Conservation (phyloP, 2,329 filamentous ascomycete species). For the Ophiocordyceps robertsii region DNA sequence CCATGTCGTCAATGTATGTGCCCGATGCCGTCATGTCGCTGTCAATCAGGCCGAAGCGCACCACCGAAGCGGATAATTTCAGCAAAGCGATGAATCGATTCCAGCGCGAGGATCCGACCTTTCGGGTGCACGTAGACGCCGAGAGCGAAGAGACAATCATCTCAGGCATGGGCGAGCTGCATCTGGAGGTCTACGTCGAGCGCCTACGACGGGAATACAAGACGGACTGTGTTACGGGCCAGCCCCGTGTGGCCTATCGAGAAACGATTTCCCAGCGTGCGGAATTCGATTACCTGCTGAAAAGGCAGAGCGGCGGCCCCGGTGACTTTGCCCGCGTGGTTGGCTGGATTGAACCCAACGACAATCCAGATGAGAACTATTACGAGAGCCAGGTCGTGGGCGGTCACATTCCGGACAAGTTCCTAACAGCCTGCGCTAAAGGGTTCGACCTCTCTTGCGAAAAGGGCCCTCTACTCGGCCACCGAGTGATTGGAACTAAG, state of each 20-base stretch:
- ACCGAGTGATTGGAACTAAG: slow-evolving; percentile 75
- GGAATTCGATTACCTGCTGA: slow-evolving; percentile 84
- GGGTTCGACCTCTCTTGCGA: slow-evolving; percentile 75
- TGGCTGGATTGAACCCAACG: slow-evolving; percentile 81
- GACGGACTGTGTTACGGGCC: slow-evolving; percentile 88
- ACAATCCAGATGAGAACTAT: slow-evolving; percentile 56
- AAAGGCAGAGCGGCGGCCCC: slow-evolving; percentile 89
- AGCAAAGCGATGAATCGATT: slow-evolving; percentile 98
- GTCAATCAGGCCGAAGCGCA: slow-evolving; percentile 91
- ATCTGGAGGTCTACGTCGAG: slow-evolving; percentile 95
- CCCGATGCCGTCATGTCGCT: slow-evolving; percentile 96
- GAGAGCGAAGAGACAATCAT: slow-evolving; percentile 97
- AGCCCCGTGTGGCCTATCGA: slow-evolving; percentile 92
- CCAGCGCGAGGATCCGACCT: slow-evolving; percentile 95
- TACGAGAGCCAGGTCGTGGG: slow-evolving; percentile 84
- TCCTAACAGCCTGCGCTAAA: slow-evolving; percentile 85
- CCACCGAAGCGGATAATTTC: slow-evolving; percentile 85
- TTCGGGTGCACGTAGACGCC: slow-evolving; percentile 81
- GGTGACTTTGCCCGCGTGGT: slow-evolving; percentile 91
- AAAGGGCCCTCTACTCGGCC: slow-evolving; percentile 82
- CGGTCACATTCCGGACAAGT: slow-evolving; percentile 91
- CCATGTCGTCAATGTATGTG: slow-evolving; percentile 96
- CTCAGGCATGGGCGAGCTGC: slow-evolving; percentile 94
- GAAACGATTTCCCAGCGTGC: slow-evolving; percentile 75
- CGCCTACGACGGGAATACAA: slow-evolving; percentile 94